Base-by-base conservation (phyloP, 2,329 filamentous ascomycete species). In the Talaromyces sp. region DNA sequence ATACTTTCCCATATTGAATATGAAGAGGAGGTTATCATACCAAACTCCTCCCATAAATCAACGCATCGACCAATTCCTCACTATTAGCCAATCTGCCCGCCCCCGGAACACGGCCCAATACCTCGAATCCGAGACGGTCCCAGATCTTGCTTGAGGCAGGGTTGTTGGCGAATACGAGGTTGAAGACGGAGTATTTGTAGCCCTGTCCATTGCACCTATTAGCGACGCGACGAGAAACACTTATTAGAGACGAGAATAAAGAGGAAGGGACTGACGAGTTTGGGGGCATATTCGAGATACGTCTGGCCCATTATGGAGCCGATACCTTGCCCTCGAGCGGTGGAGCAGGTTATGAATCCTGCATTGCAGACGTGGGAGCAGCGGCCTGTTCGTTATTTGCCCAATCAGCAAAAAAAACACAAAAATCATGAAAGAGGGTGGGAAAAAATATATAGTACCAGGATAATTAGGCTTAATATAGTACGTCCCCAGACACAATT, bases 401-500 rank as follows among this genome's bases (percentile, higher is more conserved):
- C 5, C 3, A 21, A 25, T 21, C 40, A 41, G 36, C 39, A 48
- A n/a, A 46, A 37, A 58, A 41, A 45, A 13, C 19, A 41, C 1
- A 41, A 17, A 35, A 9, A 35, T 11, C 33, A 35, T 35, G 8
- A 41, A 31, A n/a, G 6, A 19, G 36, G 39, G n/a, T 7, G 9
- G 22, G n/a, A 22, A 1, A 15, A 28, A 11, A 66, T 63, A n/a
- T n/a, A n/a, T n/a, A n/a, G 54, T 58, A 74, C 72, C 72, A 15
- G 72, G 72, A 69, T 74, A 74, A 66, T 74, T 74, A 31, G 72
- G 72, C 63, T 75, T 75, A 31, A 72, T 63, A 70, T 75, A 75
- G 63, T 74, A 75, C 43, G 72, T 75, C 25, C 72, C 72, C 63
- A 74, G 37, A 59, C 72, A 74, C 39, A 65, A 65, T 57, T 57